phyloP scores from a whole-genome alignment of 1,284 basidiomycete species.

The Hymenochaete sp. region DNA sequence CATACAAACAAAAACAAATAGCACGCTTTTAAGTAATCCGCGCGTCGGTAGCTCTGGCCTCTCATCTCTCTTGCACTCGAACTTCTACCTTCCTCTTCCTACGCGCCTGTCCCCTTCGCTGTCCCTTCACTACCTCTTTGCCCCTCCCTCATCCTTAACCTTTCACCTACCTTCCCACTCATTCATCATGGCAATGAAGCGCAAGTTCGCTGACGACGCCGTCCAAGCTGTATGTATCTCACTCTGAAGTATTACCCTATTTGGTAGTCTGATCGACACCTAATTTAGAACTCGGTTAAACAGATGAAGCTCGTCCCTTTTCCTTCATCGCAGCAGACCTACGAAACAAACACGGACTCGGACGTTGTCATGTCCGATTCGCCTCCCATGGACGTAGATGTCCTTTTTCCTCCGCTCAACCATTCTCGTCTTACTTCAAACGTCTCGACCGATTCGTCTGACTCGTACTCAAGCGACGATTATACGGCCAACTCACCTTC shows the following conservation, averaged over 20 bases:
- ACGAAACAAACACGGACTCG: conserved; percentile 69
- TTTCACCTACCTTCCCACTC: conserved; percentile 2
- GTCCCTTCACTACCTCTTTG: no score
- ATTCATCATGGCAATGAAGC: conserved; percentile 50
- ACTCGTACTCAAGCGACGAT: conserved; percentile 27
- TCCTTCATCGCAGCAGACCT: conserved; percentile 50
- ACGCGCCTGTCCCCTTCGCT: no score
- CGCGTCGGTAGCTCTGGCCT: no score
- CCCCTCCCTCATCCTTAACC: conserved; percentile 1
- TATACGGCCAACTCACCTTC: conserved; percentile 35
- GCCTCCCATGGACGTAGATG: conserved; percentile 28
- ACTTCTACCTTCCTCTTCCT: no score
- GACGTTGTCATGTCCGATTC: conserved; percentile 56
- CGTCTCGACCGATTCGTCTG: conserved; percentile 41
- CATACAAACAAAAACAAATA: conserved; percentile 3
- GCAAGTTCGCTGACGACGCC: conserved; percentile 59
- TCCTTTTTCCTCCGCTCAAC: conserved; percentile 43
- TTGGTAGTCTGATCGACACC: conserved; percentile 29
- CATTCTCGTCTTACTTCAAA: conserved; percentile 61
- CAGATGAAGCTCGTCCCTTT: conserved; percentile 67
- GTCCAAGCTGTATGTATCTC: conserved; percentile 32
- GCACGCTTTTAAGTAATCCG: no score
- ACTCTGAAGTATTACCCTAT: conserved; percentile 19
- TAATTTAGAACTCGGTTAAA: no score
- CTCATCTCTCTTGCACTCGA: no score